Evolutionary conservation across 2,329 filamentous ascomycete species (phyloP).

Genomic region (Colletotrichum horii): DNA sequence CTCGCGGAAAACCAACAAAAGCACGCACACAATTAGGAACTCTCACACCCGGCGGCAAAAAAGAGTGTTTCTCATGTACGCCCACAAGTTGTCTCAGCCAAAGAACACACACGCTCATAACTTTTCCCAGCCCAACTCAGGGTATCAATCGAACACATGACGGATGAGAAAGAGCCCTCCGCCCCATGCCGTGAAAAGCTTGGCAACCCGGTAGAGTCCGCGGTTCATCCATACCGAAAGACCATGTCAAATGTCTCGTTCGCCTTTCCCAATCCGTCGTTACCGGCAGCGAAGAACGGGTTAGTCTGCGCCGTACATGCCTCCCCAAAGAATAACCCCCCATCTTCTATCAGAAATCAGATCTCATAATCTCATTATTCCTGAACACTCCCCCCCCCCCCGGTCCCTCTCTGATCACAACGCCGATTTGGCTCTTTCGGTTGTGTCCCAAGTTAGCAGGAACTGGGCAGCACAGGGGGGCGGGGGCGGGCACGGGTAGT

Average conservation of each 20-base stretch:
- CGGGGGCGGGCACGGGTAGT: not conserved
- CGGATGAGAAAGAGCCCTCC: not conserved
- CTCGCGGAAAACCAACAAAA: not conserved
- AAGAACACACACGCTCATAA: not conserved
- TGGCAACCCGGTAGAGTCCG: not conserved
- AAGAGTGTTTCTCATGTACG: not conserved
- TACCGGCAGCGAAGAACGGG: not conserved
- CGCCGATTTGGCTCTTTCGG: not conserved
- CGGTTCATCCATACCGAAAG: not conserved
- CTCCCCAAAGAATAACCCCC: not conserved
- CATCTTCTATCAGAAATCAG: not conserved
- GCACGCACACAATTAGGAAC: not conserved
- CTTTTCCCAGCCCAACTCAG: not conserved
- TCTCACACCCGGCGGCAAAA: not conserved
- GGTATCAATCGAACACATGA: not conserved
- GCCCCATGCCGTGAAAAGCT: not conserved
- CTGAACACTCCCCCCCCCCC: too few species aligned
- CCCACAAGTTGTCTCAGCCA: not conserved
- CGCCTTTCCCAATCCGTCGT: not conserved
- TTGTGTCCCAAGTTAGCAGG: not conserved
- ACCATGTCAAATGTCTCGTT: not conserved
- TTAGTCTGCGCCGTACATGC: not conserved
- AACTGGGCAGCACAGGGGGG: not conserved
- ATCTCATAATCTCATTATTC: not conserved
- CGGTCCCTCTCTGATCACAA: not conserved